Evolutionary conservation across 805 yeast species (phyloP), one percentile per base, ranked within the genome.

Genomic region (Barnettozyma wickerhamii): DNA sequence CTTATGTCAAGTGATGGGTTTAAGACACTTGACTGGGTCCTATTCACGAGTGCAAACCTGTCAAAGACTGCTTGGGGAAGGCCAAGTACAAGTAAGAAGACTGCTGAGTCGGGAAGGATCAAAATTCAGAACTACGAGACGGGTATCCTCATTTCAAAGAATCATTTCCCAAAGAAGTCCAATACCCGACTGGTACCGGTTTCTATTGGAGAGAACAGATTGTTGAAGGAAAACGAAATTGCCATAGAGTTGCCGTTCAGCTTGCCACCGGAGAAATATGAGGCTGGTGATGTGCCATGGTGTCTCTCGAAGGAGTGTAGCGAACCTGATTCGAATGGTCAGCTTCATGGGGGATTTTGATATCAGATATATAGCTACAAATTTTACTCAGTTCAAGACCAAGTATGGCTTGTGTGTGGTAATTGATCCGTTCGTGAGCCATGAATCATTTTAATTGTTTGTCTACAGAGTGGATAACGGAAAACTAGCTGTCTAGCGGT

Each of bases 21-120:
- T 58, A 50, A 60, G 27, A 62, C 75, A 3, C 55, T 84, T 5
- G 71, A 75, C 37, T 87, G 95, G 95, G 71, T 80, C 15, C 57
- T 84, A 6, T 66, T 84, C 55, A 84, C 93, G 0, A 81, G 89
- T 35, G 84, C 87, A 24, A 87, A 87, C 53, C 53, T 85, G 30
- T 81, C 90, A 24, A 75, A 75, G 40, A 83, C 77, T 45, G 95
- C 95, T 1, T 87, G 95, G 95, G 95, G 95, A 0, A 62, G 55
- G 5, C 65, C 13, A 50, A 23, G 15, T 10, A 7, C 19, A 36
- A 20, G 40, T 34, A 33, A 51, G 59, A 12, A 38, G 60, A 51
- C 45, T 50, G 48, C 5, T 35, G 46, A 12, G 65, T 69, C 4
- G 10, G n/a, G 10, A 1, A 51, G 58, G 10, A 40, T 62, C 51